Evolutionary conservation across 2,329 filamentous ascomycete genomes (phyloP).

Genomic region (Paracorniculantispora psalliotae): DNA sequence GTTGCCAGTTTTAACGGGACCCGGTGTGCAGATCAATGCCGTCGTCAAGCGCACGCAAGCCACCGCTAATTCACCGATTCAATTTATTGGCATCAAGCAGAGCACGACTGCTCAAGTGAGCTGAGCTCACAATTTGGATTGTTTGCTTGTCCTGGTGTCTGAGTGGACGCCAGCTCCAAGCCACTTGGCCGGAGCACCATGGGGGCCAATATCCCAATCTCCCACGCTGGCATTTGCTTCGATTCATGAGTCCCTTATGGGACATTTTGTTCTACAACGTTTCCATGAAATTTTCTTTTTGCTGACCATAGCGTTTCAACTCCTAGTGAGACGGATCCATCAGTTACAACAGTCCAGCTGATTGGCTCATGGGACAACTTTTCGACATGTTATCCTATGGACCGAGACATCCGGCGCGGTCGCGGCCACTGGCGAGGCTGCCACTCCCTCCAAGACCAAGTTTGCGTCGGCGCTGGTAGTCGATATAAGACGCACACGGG

Average conservation of each 20-base stretch:
- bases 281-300: slow-evolving; percentile 6
- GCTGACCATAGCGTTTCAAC: slow-evolving; percentile 17
- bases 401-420: slow-evolving; percentile 71
- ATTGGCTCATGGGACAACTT: slow-evolving; percentile 98
- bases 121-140: background rate
- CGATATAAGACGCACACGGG: slow-evolving; percentile 60
- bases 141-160: background rate
- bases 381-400: slow-evolving; percentile 69
- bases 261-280: slow-evolving; percentile 20
- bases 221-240: background rate
- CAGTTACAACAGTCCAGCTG: slow-evolving; percentile 67
- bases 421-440: slow-evolving; percentile 80
- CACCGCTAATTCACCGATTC: background rate
- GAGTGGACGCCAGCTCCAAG: slow-evolving; percentile 5
- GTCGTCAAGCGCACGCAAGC: background rate
- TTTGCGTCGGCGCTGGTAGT: slow-evolving; percentile 66
- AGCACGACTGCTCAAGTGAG: background rate
- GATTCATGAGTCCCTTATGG: background rate
- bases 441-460: slow-evolving; percentile 79
- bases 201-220: background rate
- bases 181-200: background rate
- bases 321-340: slow-evolving; percentile 53
- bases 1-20: background rate
- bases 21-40: background rate
- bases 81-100: background rate